Conservation (phyloP, 305 asterid species). For the Salvia sclarea region DNA sequence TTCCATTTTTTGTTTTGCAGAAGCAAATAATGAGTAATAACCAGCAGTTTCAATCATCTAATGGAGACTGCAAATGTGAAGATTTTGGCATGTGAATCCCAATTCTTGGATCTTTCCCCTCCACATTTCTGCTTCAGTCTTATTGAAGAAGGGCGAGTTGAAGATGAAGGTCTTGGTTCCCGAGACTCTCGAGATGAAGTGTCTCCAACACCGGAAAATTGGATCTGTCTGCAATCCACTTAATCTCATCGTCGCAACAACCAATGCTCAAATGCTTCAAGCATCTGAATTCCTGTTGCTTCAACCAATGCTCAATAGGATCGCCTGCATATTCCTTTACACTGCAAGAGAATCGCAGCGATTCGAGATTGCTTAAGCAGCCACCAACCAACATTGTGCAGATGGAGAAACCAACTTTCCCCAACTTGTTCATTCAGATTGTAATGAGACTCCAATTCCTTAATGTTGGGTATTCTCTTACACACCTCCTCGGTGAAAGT, state of each 20-base stretch:
- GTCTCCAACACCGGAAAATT: background rate
- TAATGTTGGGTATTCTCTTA: background rate
- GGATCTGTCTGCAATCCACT: background rate
- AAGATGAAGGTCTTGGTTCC: background rate
- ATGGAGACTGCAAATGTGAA: no score
- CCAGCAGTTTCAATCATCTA: no score
- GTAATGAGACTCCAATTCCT: background rate
- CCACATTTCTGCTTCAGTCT: background rate
- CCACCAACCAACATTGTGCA: no score
- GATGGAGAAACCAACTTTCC: no score
- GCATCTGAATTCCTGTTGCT: background rate
- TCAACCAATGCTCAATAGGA: background rate
- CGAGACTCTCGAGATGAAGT: background rate
- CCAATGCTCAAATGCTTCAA: background rate
- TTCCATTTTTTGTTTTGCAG: no score
- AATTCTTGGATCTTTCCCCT: background rate
- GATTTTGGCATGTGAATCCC: background rate
- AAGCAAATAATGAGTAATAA: no score
- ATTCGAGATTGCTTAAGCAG: background rate
- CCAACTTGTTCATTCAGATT: background rate
- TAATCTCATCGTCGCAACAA: rapidly evolving
- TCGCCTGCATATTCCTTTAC: background rate
- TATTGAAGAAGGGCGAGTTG: background rate
- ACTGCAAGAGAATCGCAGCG: no score
- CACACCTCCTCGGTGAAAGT: background rate